Conservation (phyloP, 192 early-diverging fungal species). For the Backusella sp. region DNA sequence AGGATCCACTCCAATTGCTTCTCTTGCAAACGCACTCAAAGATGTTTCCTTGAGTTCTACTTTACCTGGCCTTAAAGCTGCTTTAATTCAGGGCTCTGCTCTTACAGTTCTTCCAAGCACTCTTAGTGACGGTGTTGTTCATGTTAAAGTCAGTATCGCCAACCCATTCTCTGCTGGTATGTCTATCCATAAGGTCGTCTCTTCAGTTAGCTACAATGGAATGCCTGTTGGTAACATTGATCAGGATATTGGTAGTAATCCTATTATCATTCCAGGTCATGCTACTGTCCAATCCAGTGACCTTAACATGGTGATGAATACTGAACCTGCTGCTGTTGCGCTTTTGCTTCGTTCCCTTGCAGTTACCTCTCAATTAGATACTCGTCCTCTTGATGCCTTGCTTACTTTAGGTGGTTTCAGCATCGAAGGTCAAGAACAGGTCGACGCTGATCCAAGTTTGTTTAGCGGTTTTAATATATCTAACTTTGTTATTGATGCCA, state of each 20-base stretch:
- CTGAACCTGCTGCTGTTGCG: slow-evolving; percentile 46
- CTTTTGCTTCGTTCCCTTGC: slow-evolving; percentile 47
- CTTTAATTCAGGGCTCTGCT: slow-evolving; percentile 40
- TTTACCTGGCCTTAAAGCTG: slow-evolving; percentile 48
- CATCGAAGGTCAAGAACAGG: slow-evolving; percentile 29
- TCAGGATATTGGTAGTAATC: slow-evolving; percentile 42
- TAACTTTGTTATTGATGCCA: slow-evolving; percentile 43
- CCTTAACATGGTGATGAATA: slow-evolving; percentile 47
- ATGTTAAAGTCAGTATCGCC: slow-evolving; percentile 44
- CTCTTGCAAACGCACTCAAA: slow-evolving; percentile 45
- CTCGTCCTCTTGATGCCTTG: slow-evolving; percentile 45
- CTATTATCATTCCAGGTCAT: slow-evolving; percentile 39
- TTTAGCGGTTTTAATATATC: slow-evolving; percentile 50
- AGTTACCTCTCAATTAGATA: slow-evolving; percentile 40
- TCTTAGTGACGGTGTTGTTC: slow-evolving; percentile 39
- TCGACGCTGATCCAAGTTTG: slow-evolving; percentile 22
- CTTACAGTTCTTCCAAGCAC: slow-evolving; percentile 49
- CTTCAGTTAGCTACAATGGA: slow-evolving; percentile 43
- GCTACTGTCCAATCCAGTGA: slow-evolving; percentile 34
- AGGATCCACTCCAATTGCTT: slow-evolving; percentile 41
- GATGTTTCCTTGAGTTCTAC: slow-evolving; percentile 41
- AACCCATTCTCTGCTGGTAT: slow-evolving; percentile 54
- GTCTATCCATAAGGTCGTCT: slow-evolving; percentile 45
- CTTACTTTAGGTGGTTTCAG: slow-evolving; percentile 42
- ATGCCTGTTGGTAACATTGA: slow-evolving; percentile 44